These are phyloP conservation scores for Eimeria maxima DNA, from an alignment of 169 alveolate genomes.

Conservation along the genomic window DNA sequence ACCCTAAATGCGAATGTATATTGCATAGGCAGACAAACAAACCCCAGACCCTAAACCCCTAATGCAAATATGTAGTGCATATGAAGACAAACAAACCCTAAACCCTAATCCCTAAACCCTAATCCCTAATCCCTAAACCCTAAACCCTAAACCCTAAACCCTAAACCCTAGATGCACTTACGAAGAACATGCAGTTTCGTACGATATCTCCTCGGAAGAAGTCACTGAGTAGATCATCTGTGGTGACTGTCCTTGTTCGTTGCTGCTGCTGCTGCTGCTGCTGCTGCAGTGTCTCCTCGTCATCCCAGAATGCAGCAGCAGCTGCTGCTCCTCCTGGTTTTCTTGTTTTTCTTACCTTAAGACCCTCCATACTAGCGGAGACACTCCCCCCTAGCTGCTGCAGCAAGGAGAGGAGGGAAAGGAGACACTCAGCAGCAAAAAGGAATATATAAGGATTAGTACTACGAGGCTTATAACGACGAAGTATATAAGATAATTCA, in stretches of 20 bases:
- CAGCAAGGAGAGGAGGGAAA: neutral
- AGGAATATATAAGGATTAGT: constrained; percentile 57
- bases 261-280: constrained; percentile 6
- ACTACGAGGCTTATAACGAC: constrained; percentile 15
- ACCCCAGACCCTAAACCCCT: too few species aligned
- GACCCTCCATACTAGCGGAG: neutral
- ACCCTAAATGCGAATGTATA: too few species aligned
- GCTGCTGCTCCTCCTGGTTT: constrained; percentile 32
- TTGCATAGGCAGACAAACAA: too few species aligned
- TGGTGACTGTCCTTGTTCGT: constrained; percentile 1
- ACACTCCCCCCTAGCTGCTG: constrained; percentile 63
- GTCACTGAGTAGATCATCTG: constrained; percentile 70
- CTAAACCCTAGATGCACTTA: constrained; percentile 2
- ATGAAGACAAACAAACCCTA: too few species aligned
- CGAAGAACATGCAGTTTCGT: constrained; percentile 43
- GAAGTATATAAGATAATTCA: constrained; percentile 18
- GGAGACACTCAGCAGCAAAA: constrained; percentile 54
- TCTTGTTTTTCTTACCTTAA: neutral
- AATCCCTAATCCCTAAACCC: too few species aligned
- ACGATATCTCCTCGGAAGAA: constrained; percentile 73
- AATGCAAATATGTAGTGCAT: too few species aligned
- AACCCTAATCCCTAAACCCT: too few species aligned
- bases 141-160: constrained; percentile 21
- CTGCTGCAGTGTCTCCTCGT: neutral
- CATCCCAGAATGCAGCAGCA: neutral